A percentile compares a stretch with the other conserved stretches of the same genome.
Conservation (phyloP, 805 yeast genomes). For the Spencermartinsiella europaea region DNA sequence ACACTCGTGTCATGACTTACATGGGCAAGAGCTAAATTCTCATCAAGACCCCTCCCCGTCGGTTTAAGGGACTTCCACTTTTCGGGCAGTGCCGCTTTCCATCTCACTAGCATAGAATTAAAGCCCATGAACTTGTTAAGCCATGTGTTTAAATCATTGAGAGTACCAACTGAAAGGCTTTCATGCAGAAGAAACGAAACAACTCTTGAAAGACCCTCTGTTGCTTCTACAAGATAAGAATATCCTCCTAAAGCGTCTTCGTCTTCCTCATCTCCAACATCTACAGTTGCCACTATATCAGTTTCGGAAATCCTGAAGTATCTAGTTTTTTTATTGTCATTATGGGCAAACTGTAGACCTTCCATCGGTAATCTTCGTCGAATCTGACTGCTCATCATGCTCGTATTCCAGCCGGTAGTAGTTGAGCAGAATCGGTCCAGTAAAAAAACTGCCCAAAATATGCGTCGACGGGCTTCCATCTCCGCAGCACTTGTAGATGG, state of each 20-base stretch:
- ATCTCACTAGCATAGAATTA: slow-evolving; percentile 9
- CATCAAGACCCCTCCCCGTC: slow-evolving; percentile 11
- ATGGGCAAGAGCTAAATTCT: slow-evolving; percentile 17
- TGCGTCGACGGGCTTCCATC: slow-evolving; percentile 5
- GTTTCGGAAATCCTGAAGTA: slow-evolving; percentile 11
- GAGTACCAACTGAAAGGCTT: slow-evolving; percentile 1
- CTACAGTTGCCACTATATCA: background rate
- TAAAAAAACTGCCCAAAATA: slow-evolving; percentile 15
- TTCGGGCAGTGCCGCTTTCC: slow-evolving; percentile 15
- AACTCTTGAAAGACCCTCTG: slow-evolving; percentile 11
- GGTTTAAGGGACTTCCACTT: slow-evolving; percentile 12
- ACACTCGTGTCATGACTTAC: slow-evolving; percentile 16
- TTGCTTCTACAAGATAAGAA: slow-evolving; percentile 16
- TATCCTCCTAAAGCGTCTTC: slow-evolving; percentile 15
- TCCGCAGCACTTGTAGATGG: slow-evolving; percentile 7
- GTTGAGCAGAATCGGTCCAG: slow-evolving; percentile 17
- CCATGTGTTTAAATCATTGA: slow-evolving; percentile 8
- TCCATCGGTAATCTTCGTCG: slow-evolving; percentile 15
- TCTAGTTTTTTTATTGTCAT: slow-evolving; percentile 6
- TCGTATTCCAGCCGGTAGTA: slow-evolving; percentile 17
- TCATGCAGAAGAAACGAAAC: slow-evolving; percentile 11
- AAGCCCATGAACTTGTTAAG: slow-evolving; percentile 7
- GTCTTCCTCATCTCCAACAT: slow-evolving; percentile 6
- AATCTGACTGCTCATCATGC: slow-evolving; percentile 12
- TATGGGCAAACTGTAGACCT: slow-evolving; percentile 6